Conservation (phyloP, 441 rosid species). For the Populus hybrid region DNA sequence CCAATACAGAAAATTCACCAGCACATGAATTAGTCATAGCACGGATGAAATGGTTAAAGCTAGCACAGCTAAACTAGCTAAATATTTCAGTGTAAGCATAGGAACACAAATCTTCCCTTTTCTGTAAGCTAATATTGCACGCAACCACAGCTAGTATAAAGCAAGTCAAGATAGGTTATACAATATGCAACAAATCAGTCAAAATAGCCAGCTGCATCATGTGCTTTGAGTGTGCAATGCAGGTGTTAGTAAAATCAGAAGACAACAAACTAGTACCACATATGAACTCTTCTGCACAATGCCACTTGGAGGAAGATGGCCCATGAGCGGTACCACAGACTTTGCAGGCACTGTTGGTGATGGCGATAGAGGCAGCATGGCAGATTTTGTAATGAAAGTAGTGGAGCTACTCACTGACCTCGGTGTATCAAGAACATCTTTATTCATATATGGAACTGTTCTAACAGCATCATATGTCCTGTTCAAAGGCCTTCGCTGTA, state of each 20-base stretch:
- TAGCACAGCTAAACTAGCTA: not conserved
- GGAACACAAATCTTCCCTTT: too few species aligned
- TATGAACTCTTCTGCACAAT: constrained; percentile 48
- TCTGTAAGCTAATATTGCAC: not conserved
- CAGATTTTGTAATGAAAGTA: constrained; percentile 50
- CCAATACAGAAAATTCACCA: not conserved
- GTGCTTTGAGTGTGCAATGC: not conserved
- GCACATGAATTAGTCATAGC: not conserved
- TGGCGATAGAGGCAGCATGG: constrained; percentile 24
- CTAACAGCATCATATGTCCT: constrained; percentile 61
- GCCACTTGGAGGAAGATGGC: constrained; percentile 50
- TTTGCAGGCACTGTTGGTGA: constrained; percentile 51
- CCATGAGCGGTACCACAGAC: constrained; percentile 44
- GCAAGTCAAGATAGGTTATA: not conserved
- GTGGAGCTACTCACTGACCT: constrained; percentile 46
- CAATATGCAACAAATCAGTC: not conserved
- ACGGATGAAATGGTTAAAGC: too few species aligned
- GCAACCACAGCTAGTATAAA: not conserved
- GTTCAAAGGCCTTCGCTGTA: constrained; percentile 45
- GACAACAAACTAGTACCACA: constrained; percentile 37
- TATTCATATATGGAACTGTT: constrained; percentile 48
- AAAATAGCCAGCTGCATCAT: not conserved
- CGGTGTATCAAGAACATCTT: constrained; percentile 51
- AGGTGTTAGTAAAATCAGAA: not conserved
- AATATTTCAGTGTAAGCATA: not conserved